Evolutionary conservation across 2,329 filamentous ascomycete species (phyloP).

Genomic region (Exophiala sp.): DNA sequence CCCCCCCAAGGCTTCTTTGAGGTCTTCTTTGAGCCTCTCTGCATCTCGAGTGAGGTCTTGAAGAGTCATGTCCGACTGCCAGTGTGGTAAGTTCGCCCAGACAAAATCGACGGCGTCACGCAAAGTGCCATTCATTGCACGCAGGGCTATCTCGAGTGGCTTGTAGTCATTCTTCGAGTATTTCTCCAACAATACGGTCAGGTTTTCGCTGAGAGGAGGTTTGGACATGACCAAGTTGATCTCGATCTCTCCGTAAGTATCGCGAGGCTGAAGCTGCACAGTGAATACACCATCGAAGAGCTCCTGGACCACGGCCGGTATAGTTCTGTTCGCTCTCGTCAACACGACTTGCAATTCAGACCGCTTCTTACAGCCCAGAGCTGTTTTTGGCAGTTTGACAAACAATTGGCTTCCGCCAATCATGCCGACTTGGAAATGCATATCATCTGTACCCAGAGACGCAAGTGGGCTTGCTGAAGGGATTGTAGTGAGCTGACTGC

Average conservation of each 20-base stretch:
- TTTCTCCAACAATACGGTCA: slow-evolving; percentile 40
- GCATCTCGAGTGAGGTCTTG: not conserved
- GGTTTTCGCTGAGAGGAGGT: slow-evolving; percentile 33
- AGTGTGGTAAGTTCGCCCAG: not conserved
- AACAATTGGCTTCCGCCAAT: slow-evolving; percentile 12
- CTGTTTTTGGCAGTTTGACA: slow-evolving; percentile 16
- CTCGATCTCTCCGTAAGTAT: slow-evolving; percentile 46
- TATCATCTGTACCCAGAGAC: slow-evolving; percentile 7
- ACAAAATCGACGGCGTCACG: slow-evolving; percentile 1
- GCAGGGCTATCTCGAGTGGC: slow-evolving; percentile 41
- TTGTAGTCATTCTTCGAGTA: slow-evolving; percentile 44
- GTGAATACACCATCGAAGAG: slow-evolving; percentile 51
- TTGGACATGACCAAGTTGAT: slow-evolving; percentile 42
- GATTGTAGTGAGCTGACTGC: slow-evolving; percentile 1
- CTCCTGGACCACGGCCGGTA: slow-evolving; percentile 44
- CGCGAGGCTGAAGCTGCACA: slow-evolving; percentile 45
- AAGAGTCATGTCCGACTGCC: not conserved
- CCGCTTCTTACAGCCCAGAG: slow-evolving; percentile 36
- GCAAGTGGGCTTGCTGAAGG: not conserved
- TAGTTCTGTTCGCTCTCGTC: slow-evolving; percentile 37
- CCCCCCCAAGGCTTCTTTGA: not conserved
- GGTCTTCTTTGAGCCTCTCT: not conserved
- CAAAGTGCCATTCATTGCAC: slow-evolving; percentile 34
- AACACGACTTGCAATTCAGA: slow-evolving; percentile 46
- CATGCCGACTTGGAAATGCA: slow-evolving; percentile 18